Evolutionary conservation across 2,329 filamentous ascomycete species (phyloP), one percentile per base, ranked within the genome.

Genomic region (Diaporthe caulivora): DNA sequence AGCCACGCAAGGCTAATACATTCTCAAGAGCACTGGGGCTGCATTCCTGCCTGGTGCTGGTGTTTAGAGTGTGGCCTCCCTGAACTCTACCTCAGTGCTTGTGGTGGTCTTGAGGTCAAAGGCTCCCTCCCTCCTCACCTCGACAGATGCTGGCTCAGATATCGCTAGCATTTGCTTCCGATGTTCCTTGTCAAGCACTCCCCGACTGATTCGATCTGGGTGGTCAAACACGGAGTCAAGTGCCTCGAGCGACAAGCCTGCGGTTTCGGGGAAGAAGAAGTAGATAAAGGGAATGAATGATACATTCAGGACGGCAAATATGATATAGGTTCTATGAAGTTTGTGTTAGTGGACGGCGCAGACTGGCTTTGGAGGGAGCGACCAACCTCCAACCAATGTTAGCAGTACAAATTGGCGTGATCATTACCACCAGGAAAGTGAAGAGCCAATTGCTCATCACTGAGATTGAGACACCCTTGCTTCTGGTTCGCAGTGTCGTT

Each of bases 221-320:
- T 47, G 44, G 15, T 47, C 44, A 37, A 70, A 70, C 37, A 70
- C 55, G 62, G 75, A 51, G 74, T 81, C 80, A 42, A 81, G 80
- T 73, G 81, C 78, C 74, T 81, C 80, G 5, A 81, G 74, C 13
- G 72, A 75, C 15, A 80, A 69, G n/a, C 79, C 77, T 34, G 78
- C 79, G 3, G 80, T 81, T 74, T 80, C 80, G 44, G 79, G 80
- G 72, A 79, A 80, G 65, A 78, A 74, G 65, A 78, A 71, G 51
- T 75, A 76, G 54, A 77, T 74, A 58, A 77, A 76, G 13, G 74
- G 76, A 72, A 80, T 76, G 64, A 77, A 77, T 42, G 65, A n/a
- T 34, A 77, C 76, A 68, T 78, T 78, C 67, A 77, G 74, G 21
- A 78, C 69, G n/a, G 76, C 74, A 26, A 76, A 78, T 31, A 78